Evolutionary conservation across 2,329 filamentous ascomycete species (phyloP).

Genomic region (Aspergillus fructus): DNA sequence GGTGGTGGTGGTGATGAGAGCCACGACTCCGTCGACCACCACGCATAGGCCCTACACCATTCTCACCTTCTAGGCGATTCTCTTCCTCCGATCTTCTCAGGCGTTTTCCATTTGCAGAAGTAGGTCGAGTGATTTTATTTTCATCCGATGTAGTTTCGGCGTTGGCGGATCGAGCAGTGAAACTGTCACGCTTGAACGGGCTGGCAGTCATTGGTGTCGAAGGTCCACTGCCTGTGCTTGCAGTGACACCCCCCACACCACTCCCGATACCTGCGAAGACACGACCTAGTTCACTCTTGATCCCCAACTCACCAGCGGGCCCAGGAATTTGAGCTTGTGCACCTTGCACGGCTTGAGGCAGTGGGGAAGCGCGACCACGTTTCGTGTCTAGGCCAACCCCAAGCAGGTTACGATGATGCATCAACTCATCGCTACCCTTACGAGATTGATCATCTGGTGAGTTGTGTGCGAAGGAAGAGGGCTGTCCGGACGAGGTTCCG

Average conservation of each 20-base stretch:
- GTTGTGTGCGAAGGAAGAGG: slow-evolving; percentile 25
- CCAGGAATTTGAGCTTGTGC: slow-evolving; percentile 78
- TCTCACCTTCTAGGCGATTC: slow-evolving; percentile 62
- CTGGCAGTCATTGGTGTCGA: slow-evolving; percentile 56
- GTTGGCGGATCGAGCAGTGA: slow-evolving; percentile 42
- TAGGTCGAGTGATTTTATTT: slow-evolving; percentile 41
- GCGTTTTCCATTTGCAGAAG: slow-evolving; percentile 56
- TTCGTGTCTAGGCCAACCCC: slow-evolving; percentile 72
- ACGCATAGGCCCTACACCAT: slow-evolving; percentile 60
- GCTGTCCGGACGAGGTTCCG: slow-evolving; percentile 31
- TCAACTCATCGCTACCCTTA: slow-evolving; percentile 55
- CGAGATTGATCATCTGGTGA: slow-evolving; percentile 41
- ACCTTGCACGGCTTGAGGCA: slow-evolving; percentile 91
- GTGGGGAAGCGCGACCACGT: slow-evolving; percentile 77
- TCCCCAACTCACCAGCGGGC: slow-evolving; percentile 78
- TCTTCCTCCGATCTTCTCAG: slow-evolving; percentile 73
- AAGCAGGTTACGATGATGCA: slow-evolving; percentile 67
- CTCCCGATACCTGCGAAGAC: slow-evolving; percentile 93
- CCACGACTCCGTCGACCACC: slow-evolving; percentile 60
- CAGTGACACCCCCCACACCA: slow-evolving; percentile 57
- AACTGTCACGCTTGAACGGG: slow-evolving; percentile 52
- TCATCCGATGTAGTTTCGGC: slow-evolving; percentile 41
- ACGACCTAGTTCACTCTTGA: slow-evolving; percentile 91
- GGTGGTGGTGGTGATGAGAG: slow-evolving; percentile 62
- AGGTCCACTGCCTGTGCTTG: slow-evolving; percentile 50